Conservation (phyloP, 441 rosid genomes). For the Theobroma grandiflorum region DNA sequence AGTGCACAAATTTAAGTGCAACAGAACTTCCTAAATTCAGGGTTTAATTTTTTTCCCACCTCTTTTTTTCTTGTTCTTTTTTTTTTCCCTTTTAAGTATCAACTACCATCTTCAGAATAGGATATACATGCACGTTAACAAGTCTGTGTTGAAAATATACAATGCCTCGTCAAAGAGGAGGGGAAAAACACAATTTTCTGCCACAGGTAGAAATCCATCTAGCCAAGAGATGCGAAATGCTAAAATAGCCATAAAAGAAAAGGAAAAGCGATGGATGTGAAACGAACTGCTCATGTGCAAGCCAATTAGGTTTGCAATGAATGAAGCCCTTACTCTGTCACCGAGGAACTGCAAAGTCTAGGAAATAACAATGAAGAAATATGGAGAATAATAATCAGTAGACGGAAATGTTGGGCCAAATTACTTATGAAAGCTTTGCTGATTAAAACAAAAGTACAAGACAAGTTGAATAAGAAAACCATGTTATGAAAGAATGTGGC, state of each 20-base stretch:
- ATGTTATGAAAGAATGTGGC: constrained; percentile 1
- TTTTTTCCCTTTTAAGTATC: background rate
- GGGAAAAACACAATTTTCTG: constrained; percentile 18
- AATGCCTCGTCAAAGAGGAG: background rate
- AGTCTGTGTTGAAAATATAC: background rate
- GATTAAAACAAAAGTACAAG: constrained; percentile 17
- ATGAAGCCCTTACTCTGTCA: constrained; percentile 50
- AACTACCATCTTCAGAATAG: background rate
- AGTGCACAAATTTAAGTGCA: background rate
- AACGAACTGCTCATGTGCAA: constrained; percentile 32
- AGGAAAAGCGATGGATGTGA: constrained; percentile 25
- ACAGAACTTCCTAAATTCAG: background rate
- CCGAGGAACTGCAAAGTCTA: constrained; percentile 94
- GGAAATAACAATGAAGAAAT: constrained; percentile 46
- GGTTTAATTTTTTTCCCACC: background rate
- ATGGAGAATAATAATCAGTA: constrained; percentile 42
- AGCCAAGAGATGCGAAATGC: constrained; percentile 14
- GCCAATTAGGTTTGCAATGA: constrained; percentile 33
- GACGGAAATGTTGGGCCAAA: constrained; percentile 25
- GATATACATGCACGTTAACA: background rate
- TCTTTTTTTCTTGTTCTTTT: background rate
- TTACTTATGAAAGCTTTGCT: constrained; percentile 4
- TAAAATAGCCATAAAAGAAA: constrained; percentile 17
- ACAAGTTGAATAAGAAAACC: constrained; percentile 14
- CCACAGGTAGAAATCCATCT: constrained; percentile 19